These are phyloP conservation scores for Phytopythium chamaehyphon DNA, from an alignment of 352 stramenopile genomes.

Conservation along the genomic window DNA sequence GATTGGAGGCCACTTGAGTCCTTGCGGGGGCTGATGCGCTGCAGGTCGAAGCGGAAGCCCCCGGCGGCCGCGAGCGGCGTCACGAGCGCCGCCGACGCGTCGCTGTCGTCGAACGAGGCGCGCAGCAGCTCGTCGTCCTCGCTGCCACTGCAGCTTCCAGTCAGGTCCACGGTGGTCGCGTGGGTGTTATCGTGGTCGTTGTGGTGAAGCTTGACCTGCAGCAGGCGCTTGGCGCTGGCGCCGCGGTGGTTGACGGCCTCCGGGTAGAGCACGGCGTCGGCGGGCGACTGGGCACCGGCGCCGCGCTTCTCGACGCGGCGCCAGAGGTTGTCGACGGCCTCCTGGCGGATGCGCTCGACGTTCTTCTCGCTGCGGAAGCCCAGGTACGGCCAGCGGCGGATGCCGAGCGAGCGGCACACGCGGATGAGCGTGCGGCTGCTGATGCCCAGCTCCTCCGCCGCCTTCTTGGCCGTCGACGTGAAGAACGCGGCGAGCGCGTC, in stretches of 20 bases:
- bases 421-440: conserved; percentile 75
- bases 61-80: conserved; percentile 33
- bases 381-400: conserved; percentile 75
- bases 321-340: conserved; percentile 74
- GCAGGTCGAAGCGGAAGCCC: conserved; percentile 50
- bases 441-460: conserved; percentile 69
- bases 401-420: conserved; percentile 69
- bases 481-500: conserved; percentile 64
- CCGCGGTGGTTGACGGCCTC: conserved; percentile 50
- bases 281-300: conserved; percentile 18
- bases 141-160: conserved; percentile 10
- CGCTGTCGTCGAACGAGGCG: not conserved
- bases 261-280: conserved; percentile 31
- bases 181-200: not conserved
- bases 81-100: conserved; percentile 16
- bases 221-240: conserved; percentile 65
- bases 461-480: conserved; percentile 73
- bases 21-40: conserved; percentile 38
- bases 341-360: conserved; percentile 68
- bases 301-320: conserved; percentile 59
- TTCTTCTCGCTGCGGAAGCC: conserved; percentile 80
- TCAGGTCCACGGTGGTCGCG: not conserved
- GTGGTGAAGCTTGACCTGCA: conserved; percentile 47
- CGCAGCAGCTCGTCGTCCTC: conserved; percentile 16
- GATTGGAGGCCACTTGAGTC: not conserved